A percentile compares a stretch with the other conserved stretches of the same genome.
Conservation (phyloP, 139 green algal genomes). For the Asterochloris erici region DNA sequence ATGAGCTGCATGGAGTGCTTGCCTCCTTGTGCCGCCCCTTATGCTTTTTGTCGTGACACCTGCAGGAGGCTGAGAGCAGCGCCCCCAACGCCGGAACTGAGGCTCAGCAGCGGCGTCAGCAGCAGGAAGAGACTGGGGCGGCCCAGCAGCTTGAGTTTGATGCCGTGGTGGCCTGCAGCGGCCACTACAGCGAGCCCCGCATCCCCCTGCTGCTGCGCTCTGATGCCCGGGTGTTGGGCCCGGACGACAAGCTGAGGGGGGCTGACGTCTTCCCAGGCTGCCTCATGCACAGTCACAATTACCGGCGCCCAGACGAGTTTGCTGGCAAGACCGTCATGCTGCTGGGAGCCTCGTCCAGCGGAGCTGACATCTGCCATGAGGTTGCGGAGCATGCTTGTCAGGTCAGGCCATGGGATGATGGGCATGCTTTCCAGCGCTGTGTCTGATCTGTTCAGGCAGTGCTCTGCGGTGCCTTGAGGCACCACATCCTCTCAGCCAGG, state of each 20-base stretch:
- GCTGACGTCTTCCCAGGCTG: slow-evolving; percentile 26
- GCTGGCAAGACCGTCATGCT: slow-evolving; percentile 62
- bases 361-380: slow-evolving; percentile 58
- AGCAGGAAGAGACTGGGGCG: no score
- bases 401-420: not conserved
- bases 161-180: slow-evolving; percentile 71
- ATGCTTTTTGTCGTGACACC: no score
- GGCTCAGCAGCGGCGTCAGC: no score
- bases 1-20: no score
- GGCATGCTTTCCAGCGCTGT: not conserved
- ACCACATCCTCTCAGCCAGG: no score
- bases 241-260: slow-evolving; percentile 21
- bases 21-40: no score
- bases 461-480: no score
- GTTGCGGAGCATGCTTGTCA: slow-evolving; percentile 30
- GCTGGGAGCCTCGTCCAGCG: slow-evolving; percentile 58
- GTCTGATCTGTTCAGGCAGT: not conserved
- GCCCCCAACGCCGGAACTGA: no score
- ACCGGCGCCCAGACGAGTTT: slow-evolving; percentile 43
- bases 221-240: no score
- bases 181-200: slow-evolving; percentile 62
- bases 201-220: not conserved
- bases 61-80: no score
- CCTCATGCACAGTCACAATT: slow-evolving; percentile 51
- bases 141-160: slow-evolving; percentile 44